Evolutionary conservation across 768 basidiomycete species (phyloP).

Genomic region (Crucibulum laeve): DNA sequence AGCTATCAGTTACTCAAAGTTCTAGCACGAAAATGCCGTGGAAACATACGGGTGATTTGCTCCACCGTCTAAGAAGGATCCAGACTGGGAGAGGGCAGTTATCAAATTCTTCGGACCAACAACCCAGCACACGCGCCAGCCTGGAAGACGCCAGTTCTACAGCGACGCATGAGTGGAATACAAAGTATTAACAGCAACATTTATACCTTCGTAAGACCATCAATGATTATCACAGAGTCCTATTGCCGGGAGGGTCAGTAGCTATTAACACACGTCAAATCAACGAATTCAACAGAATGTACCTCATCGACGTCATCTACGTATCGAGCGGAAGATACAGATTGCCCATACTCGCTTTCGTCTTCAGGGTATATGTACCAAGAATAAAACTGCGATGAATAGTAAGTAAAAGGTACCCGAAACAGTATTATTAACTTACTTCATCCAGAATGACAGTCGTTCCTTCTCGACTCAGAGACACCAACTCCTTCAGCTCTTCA

Average conservation of each 20-base stretch:
- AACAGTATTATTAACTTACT: constrained; percentile 28
- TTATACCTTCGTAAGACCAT: constrained; percentile 85
- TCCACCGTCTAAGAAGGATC: constrained; percentile 92
- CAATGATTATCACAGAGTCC: constrained; percentile 83
- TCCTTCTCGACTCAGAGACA: constrained; percentile 65
- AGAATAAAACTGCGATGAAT: constrained; percentile 71
- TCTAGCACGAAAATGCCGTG: background rate
- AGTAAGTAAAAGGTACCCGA: constrained; percentile 1
- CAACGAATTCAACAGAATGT: constrained; percentile 8
- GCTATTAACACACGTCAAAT: background rate
- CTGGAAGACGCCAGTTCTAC: constrained; percentile 92
- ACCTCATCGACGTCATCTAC: constrained; percentile 83
- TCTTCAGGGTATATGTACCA: constrained; percentile 92
- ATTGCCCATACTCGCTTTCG: constrained; percentile 68
- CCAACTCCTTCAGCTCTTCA: constrained; percentile 77
- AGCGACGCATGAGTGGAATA: background rate
- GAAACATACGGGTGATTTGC: constrained; percentile 81
- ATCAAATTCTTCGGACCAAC: constrained; percentile 86
- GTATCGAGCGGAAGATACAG: constrained; percentile 78
- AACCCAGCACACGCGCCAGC: constrained; percentile 95
- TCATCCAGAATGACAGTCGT: constrained; percentile 86
- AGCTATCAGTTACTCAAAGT: background rate
- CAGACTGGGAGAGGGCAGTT: constrained; percentile 88
- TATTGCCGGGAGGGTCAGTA: constrained; percentile 14
- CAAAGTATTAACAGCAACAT: background rate